phyloP scores from a whole-genome alignment of 2,329 filamentous ascomycete genomes.

The Stagonosporopsis chrysanthemi region DNA sequence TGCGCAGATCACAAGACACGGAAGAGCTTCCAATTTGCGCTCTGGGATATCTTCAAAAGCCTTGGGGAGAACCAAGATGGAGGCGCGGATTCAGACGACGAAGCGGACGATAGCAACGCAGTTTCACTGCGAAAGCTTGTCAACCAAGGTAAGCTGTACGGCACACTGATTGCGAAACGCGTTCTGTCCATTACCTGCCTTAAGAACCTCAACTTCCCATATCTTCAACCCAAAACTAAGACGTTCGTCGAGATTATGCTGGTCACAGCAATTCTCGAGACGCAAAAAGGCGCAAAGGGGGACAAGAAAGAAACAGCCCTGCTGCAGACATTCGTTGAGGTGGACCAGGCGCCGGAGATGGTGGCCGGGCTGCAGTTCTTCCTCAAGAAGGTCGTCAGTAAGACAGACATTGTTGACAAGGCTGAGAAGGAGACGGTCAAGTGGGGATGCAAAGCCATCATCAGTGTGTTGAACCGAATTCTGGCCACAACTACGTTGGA shows the following conservation, averaged over 20 bases:
- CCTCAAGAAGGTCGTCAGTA: constrained; percentile 75
- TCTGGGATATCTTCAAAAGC: constrained; percentile 85
- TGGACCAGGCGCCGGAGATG: constrained; percentile 71
- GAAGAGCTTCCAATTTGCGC: constrained; percentile 84
- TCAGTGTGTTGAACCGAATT: constrained; percentile 47
- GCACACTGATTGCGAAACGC: constrained; percentile 67
- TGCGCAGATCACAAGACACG: constrained; percentile 77
- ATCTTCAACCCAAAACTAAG: constrained; percentile 76
- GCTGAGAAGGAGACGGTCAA: constrained; percentile 61
- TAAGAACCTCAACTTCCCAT: constrained; percentile 79
- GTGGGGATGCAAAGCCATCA: constrained; percentile 53
- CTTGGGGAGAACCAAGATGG: constrained; percentile 80
- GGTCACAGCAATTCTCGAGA: constrained; percentile 75
- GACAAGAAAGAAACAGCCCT: constrained; percentile 65
- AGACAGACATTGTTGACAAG: constrained; percentile 63
- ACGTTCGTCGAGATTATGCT: constrained; percentile 83
- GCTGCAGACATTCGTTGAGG: constrained; percentile 70
- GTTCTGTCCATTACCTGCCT: constrained; percentile 64
- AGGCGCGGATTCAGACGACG: constrained; percentile 64
- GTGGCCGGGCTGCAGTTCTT: constrained; percentile 81
- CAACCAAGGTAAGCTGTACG: constrained; percentile 73
- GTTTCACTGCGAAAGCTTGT: constrained; percentile 67
- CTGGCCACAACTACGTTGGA: constrained; percentile 45
- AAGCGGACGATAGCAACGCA: constrained; percentile 59
- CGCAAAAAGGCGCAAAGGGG: constrained; percentile 59